phyloP scores from a whole-genome alignment of 2,329 filamentous ascomycete genomes.

The Ophiostoma perfectum region DNA sequence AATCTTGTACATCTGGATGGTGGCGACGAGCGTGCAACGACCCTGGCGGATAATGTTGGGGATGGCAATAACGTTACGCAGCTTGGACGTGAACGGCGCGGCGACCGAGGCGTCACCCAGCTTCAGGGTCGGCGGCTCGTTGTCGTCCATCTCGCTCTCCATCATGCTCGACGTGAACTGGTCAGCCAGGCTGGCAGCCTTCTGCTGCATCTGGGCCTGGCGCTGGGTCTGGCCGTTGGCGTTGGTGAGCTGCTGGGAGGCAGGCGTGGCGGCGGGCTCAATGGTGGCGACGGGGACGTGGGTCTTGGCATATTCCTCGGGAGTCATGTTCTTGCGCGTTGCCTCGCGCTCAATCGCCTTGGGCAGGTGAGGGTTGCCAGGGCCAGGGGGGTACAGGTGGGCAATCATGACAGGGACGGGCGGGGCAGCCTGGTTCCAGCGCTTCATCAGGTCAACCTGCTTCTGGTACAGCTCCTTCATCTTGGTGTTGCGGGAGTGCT shows the following conservation, averaged over 20 bases:
- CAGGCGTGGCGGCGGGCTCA: conserved; percentile 62
- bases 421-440: conserved; percentile 91
- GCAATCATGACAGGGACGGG: conserved; percentile 89
- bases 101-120: conserved; percentile 95
- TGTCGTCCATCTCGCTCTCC: conserved; percentile 66
- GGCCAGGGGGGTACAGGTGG: conserved; percentile 87
- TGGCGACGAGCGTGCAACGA: conserved; percentile 93
- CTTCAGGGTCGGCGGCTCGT: conserved; percentile 92
- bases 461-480: conserved; percentile 99
- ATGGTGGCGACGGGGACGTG: conserved; percentile 40
- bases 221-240: conserved; percentile 48
- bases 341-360: conserved; percentile 87
- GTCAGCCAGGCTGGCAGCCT: conserved; percentile 75
- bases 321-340: conserved; percentile 65
- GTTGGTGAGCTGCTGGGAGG: conserved; percentile 48
- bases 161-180: conserved; percentile 82
- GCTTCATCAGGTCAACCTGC: conserved; percentile 82
- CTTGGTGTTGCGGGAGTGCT: conserved; percentile 88
- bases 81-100: conserved; percentile 94
- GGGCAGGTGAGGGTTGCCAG: conserved; percentile 85
- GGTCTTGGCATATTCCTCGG: conserved; percentile 51
- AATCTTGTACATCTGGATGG: conserved; percentile 99
- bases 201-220: conserved; percentile 58
- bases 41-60: conserved; percentile 98
- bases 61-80: conserved; percentile 92